Conservation (phyloP, 192 early-diverging fungal species). For the Gaertneriomyces sp. region DNA sequence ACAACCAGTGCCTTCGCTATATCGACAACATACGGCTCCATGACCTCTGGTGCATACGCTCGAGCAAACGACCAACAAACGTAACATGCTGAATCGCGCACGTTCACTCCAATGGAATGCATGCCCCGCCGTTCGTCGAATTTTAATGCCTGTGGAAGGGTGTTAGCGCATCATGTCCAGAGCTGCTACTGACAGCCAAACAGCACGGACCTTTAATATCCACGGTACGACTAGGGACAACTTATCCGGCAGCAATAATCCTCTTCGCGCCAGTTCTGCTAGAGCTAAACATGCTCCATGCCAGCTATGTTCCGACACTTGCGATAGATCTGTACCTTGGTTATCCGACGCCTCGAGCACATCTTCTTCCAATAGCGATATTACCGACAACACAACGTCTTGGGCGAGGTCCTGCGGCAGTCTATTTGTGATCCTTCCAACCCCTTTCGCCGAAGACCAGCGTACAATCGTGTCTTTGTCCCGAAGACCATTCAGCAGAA, state of each 20-base stretch:
- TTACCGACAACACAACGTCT: slow-evolving; percentile 76
- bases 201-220: slow-evolving; percentile 55
- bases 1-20: slow-evolving; percentile 76
- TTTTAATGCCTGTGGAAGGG: slow-evolving; percentile 56
- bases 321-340: slow-evolving; percentile 42
- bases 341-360: slow-evolving; percentile 44
- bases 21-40: slow-evolving; percentile 59
- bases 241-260: slow-evolving; percentile 70
- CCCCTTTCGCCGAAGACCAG: slow-evolving; percentile 96
- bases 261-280: slow-evolving; percentile 86
- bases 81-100: slow-evolving; percentile 95
- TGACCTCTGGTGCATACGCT: slow-evolving; percentile 70
- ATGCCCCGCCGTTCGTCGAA: slow-evolving; percentile 88
- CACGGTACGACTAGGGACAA: slow-evolving; percentile 74
- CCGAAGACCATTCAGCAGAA: slow-evolving; percentile 75
- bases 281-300: slow-evolving; percentile 89
- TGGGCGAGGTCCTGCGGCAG: slow-evolving; percentile 74
- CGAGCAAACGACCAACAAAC: slow-evolving; percentile 97
- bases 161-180: background rate
- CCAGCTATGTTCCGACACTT: slow-evolving; percentile 87
- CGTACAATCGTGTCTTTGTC: slow-evolving; percentile 94
- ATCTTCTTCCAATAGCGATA: slow-evolving; percentile 81
- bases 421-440: slow-evolving; percentile 82
- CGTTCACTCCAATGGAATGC: slow-evolving; percentile 89
- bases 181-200: background rate